A percentile compares a stretch with the other conserved stretches of the same genome.
Conservation (phyloP, 495 filamentous ascomycete species). For the Penicillium soppii region DNA sequence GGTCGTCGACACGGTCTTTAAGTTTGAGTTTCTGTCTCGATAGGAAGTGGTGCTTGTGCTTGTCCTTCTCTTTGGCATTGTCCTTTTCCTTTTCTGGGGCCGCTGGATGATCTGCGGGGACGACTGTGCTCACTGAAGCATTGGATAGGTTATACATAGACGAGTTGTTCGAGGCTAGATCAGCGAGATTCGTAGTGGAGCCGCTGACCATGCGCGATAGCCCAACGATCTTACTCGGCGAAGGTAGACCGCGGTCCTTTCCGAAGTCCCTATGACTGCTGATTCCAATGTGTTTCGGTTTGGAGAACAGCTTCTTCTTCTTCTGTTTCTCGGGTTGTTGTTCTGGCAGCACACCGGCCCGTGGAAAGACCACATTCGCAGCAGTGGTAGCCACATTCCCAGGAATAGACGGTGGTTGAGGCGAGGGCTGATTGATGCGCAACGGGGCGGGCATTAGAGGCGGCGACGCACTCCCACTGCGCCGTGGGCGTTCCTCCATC, state of each 20-base stretch:
- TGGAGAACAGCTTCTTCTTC: constrained; percentile 89
- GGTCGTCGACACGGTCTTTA: constrained; percentile 70
- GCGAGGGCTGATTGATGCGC: constrained; percentile 35
- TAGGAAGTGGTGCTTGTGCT: constrained; percentile 80
- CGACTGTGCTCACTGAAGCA: constrained; percentile 78
- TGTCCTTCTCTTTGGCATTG: constrained; percentile 47
- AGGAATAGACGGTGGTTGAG: constrained; percentile 56
- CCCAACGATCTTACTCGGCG: constrained; percentile 72
- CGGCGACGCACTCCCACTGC: constrained; percentile 48
- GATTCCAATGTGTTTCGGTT: constrained; percentile 79
- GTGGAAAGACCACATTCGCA: constrained; percentile 82
- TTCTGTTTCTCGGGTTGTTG: constrained; percentile 64
- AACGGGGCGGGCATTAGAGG: constrained; percentile 30
- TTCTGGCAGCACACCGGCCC: constrained; percentile 58
- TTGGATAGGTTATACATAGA: constrained; percentile 83
- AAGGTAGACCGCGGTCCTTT: constrained; percentile 71
- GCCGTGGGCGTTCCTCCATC: constrained; percentile 34
- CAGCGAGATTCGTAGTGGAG: constrained; percentile 73
- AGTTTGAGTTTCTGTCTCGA: constrained; percentile 90
- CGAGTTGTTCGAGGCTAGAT: constrained; percentile 60
- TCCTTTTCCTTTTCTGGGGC: constrained; percentile 39
- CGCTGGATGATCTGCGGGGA: constrained; percentile 41
- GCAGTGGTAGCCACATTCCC: constrained; percentile 73
- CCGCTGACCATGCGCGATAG: constrained; percentile 67
- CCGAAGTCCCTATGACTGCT: constrained; percentile 65